Evolutionary conservation across 2,329 filamentous ascomycete genomes (phyloP).

Genomic region (Diaporthe eres): DNA sequence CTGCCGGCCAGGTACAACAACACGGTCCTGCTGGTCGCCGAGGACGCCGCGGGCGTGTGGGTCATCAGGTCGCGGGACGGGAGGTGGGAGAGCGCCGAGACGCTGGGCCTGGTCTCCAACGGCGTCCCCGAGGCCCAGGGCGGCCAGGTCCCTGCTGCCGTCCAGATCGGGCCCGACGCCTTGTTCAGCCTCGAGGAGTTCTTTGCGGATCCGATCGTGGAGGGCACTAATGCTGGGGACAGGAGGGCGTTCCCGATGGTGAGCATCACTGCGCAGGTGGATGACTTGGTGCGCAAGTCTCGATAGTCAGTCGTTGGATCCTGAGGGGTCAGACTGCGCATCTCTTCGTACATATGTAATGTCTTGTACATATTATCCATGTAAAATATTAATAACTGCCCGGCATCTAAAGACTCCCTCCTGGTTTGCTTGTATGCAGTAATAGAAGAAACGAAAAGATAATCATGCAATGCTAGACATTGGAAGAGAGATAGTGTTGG

Average conservation of each 20-base stretch:
- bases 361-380: background rate
- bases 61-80: constrained; percentile 54
- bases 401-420: rapidly evolving
- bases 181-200: constrained; percentile 48
- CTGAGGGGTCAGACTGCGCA: background rate
- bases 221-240: constrained; percentile 49
- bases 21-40: constrained; percentile 53
- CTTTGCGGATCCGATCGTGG: constrained; percentile 47
- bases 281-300: constrained; percentile 42
- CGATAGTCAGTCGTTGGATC: background rate
- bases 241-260: constrained; percentile 48
- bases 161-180: constrained; percentile 46
- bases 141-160: constrained; percentile 44
- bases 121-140: constrained; percentile 44
- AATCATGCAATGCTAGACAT: too few species aligned
- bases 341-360: background rate
- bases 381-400: background rate
- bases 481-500: background rate
- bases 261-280: constrained; percentile 49
- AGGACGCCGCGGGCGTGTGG: constrained; percentile 50
- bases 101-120: constrained; percentile 51
- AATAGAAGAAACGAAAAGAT: background rate
- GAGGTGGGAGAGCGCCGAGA: constrained; percentile 53
- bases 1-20: constrained; percentile 52
- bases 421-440: background rate